These are phyloP conservation scores for Aspergillus bombycis DNA, from an alignment of 2,329 filamentous ascomycete genomes.

Conservation along the genomic window DNA sequence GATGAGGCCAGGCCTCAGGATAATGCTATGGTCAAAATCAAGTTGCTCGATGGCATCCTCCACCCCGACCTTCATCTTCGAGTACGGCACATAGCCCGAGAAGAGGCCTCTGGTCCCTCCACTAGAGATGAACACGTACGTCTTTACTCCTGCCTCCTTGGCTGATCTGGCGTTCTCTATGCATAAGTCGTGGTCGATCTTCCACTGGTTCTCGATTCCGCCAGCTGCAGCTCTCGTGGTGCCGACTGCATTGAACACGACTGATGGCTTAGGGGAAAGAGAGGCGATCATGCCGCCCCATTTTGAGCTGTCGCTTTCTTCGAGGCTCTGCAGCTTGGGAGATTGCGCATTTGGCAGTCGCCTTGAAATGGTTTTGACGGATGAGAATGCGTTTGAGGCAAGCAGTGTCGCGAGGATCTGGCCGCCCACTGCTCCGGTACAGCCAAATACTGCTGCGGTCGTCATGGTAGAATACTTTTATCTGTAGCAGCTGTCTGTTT, in stretches of 20 bases:
- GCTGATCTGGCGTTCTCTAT: constrained; percentile 40
- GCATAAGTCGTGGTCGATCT: constrained; percentile 42
- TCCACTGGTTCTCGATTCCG: constrained; percentile 39
- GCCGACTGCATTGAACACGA: constrained; percentile 39
- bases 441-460: constrained; percentile 35
- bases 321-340: constrained; percentile 30
- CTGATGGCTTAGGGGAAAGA: constrained; percentile 28
- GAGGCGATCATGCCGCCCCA: constrained; percentile 31
- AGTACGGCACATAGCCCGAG: constrained; percentile 35
- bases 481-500: neutral
- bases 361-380: constrained; percentile 33
- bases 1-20: constrained; percentile 42
- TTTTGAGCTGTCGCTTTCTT: constrained; percentile 35
- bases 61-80: constrained; percentile 42
- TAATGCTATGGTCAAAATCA: constrained; percentile 40
- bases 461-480: constrained; percentile 24
- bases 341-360: constrained; percentile 28
- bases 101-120: constrained; percentile 35
- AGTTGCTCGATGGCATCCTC: constrained; percentile 40
- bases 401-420: constrained; percentile 35
- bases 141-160: constrained; percentile 39
- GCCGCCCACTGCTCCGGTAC: constrained; percentile 36
- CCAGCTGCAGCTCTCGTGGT: constrained; percentile 39
- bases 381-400: constrained; percentile 24
- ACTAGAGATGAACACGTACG: constrained; percentile 41